phyloP scores from a whole-genome alignment of 2,329 filamentous ascomycete species.

The Pseudogymnoascus verrucosus region DNA sequence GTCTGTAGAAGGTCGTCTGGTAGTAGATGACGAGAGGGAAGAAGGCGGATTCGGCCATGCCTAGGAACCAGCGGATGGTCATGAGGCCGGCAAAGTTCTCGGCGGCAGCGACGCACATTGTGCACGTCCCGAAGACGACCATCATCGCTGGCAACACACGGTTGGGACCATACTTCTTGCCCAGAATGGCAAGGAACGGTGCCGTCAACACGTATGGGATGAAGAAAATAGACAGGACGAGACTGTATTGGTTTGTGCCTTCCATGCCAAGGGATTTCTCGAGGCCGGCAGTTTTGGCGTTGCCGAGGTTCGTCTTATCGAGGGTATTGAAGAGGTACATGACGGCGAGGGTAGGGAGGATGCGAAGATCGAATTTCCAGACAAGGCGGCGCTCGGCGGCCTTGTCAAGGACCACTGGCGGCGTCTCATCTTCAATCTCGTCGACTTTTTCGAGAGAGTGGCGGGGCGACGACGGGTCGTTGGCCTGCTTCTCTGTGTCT shows the following conservation, averaged over 20 bases:
- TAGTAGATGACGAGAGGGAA: slow-evolving; percentile 57
- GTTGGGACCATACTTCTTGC: slow-evolving; percentile 59
- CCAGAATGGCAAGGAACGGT: slow-evolving; percentile 43
- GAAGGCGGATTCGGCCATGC: slow-evolving; percentile 60
- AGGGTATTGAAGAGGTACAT: slow-evolving; percentile 45
- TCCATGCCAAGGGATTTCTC: slow-evolving; percentile 49
- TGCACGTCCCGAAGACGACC: slow-evolving; percentile 59
- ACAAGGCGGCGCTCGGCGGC: slow-evolving; percentile 42
- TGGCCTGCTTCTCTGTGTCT: not conserved
- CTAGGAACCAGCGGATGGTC: slow-evolving; percentile 60
- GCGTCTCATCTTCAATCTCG: slow-evolving; percentile 9
- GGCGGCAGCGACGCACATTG: slow-evolving; percentile 48
- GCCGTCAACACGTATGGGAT: slow-evolving; percentile 46
- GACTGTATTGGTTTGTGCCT: slow-evolving; percentile 54
- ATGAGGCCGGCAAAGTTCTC: slow-evolving; percentile 59
- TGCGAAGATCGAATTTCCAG: slow-evolving; percentile 46
- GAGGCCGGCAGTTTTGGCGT: slow-evolving; percentile 46
- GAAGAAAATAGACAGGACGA: slow-evolving; percentile 65
- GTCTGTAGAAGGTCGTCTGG: slow-evolving; percentile 59
- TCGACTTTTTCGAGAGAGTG: not conserved
- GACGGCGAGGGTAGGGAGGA: slow-evolving; percentile 45
- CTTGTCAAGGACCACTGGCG: slow-evolving; percentile 28
- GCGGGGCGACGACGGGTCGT: not conserved
- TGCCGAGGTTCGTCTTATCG: slow-evolving; percentile 46
- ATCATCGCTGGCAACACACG: slow-evolving; percentile 60